Evolutionary conservation across 495 filamentous ascomycete species (phyloP).

Genomic region (Pyronema domesticum): DNA sequence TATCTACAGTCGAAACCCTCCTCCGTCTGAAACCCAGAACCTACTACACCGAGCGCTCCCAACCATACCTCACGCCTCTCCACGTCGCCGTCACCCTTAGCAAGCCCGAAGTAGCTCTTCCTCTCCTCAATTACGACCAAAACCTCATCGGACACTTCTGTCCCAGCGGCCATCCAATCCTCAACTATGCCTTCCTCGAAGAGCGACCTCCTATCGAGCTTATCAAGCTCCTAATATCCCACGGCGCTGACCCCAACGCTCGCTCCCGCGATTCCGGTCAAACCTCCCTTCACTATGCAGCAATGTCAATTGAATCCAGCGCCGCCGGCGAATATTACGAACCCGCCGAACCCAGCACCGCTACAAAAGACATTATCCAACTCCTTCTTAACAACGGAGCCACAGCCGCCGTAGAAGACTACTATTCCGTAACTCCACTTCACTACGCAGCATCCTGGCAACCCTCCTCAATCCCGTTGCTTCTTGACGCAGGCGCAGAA

Average conservation of each 20-base stretch:
- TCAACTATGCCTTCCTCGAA: background rate
- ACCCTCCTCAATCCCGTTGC: background rate
- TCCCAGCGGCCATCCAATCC: background rate
- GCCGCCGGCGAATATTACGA: too few relatives aligned
- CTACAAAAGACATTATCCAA: conserved; percentile 4
- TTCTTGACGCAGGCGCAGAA: background rate
- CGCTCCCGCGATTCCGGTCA: background rate
- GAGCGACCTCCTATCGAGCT: background rate
- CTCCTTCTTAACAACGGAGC: conserved; percentile 14
- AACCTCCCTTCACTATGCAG: conserved; percentile 14
- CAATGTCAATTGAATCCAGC: background rate
- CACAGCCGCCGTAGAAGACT: conserved; percentile 5
- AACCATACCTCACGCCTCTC: too few relatives aligned
- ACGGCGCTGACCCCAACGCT: conserved; percentile 2
- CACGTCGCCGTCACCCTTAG: too few relatives aligned
- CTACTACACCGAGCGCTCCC: too few relatives aligned
- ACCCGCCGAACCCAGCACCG: background rate
- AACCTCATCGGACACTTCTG: background rate
- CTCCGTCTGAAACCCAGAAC: too few relatives aligned
- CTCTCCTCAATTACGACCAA: too few relatives aligned
- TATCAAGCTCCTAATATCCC: background rate
- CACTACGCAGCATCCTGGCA: conserved; percentile 1
- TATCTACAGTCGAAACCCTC: too few relatives aligned
- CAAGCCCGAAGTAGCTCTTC: too few relatives aligned
- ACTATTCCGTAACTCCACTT: conserved; percentile 7